Evolutionary conservation across 148 eudicot species (phyloP), one percentile per base, ranked within the genome.

Genomic region (Rhododendron mucronatum): DNA sequence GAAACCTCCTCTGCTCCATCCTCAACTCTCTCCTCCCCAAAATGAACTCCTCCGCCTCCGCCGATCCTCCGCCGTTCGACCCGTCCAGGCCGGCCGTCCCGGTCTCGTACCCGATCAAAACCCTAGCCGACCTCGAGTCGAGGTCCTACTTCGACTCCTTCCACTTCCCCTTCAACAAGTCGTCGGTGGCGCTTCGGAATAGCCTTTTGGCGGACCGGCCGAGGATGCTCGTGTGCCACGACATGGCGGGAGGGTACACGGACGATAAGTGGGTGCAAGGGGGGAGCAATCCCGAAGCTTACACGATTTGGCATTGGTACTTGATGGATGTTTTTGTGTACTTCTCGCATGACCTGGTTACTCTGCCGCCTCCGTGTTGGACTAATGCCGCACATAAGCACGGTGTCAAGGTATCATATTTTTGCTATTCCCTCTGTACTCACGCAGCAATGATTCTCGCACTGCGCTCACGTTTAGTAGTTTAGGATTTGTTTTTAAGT

Each of bases 261-360:
- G 99, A 95, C 75, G 99, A 96, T 90, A 94, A 89, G 87, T 94
- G 95, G 93, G 91, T 94, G 1, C 99, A 96, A 85, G 99, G 98
- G 0, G 96, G 96, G 81, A 79, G 9, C 3, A 92, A 94, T 87
- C 83, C 91, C 3, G 94, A 91, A 44, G 99, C 96, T 30, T 96
- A 94, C 87, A 89, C 91, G 21, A 94, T 96, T 45, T 95, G 99
- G 99, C 99, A 96, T 84, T 96, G 99, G 99, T 92, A 94, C 88
- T 92, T 95, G 91, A 96, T 95, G 30, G 97, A 96, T 91, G 96
- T 96, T 61, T 96, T 96, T 80, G 96, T 96, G 0, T 96, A 96
- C 84, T 96, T 96, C 88, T 95, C 99, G 80, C 99, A 96, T 91
- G 84, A 28, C 90, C 85, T 96, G 90, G 96, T 96, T 67, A 94